phyloP scores from a whole-genome alignment of 176 grass and related monocot species.

The Aegilops longissima region DNA sequence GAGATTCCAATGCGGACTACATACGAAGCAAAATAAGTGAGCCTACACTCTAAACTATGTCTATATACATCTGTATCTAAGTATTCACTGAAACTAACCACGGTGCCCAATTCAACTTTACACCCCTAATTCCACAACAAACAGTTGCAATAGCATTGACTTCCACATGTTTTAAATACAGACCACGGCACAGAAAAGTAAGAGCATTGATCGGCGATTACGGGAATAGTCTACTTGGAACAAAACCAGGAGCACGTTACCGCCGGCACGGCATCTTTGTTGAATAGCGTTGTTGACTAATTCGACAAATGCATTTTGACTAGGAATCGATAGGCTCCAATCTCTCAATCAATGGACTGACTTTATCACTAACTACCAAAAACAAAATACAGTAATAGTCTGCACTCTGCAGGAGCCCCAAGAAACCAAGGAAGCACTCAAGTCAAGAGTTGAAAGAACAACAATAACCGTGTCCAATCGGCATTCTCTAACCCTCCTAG shows the following conservation, averaged over 20 bases:
- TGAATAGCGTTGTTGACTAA: conserved; percentile 5
- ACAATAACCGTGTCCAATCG: not conserved
- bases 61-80: not conserved
- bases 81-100: not conserved
- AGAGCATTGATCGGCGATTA: not conserved
- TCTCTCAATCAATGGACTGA: not conserved
- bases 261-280: conserved; percentile 5
- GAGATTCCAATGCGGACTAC: too few species aligned
- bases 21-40: too few species aligned
- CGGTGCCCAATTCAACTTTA: not conserved
- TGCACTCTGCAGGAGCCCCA: not conserved
- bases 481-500: not conserved
- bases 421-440: not conserved
- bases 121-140: not conserved
- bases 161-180: not conserved
- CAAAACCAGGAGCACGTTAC: too few species aligned
- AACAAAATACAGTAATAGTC: not conserved
- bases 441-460: not conserved
- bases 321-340: not conserved
- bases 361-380: not conserved
- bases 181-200: not conserved
- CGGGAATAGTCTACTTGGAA: not conserved
- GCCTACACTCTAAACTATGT: too few species aligned
- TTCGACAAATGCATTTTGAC: conserved; percentile 31
- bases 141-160: not conserved